phyloP scores from a whole-genome alignment of 495 filamentous ascomycete species.

The Annulohypoxylon maeteangense region DNA sequence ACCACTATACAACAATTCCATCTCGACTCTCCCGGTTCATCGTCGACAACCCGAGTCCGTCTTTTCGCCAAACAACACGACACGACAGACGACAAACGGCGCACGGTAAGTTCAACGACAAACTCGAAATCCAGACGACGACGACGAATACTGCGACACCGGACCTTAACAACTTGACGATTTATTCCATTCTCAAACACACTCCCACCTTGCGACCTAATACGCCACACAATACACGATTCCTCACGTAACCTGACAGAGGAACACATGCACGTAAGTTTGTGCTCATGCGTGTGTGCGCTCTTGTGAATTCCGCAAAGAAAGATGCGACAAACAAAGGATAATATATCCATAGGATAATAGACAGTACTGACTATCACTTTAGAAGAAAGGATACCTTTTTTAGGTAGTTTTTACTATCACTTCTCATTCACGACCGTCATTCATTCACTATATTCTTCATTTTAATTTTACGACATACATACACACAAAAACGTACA shows the following conservation, averaged over 20 bases:
- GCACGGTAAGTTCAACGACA: constrained; percentile 40
- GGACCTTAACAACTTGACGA: constrained; percentile 23
- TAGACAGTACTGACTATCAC: constrained; percentile 10
- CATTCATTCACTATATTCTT: constrained; percentile 24
- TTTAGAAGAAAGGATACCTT: constrained; percentile 20
- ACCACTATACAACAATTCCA: constrained; percentile 16
- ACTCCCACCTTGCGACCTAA: constrained; percentile 21
- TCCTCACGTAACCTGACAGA: constrained; percentile 8
- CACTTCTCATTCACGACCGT: constrained; percentile 24
- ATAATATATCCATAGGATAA: background rate
- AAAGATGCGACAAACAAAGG: constrained; percentile 34
- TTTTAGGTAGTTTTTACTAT: background rate
- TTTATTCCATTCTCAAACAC: constrained; percentile 18
- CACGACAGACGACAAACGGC: constrained; percentile 26
- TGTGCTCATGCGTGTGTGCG: background rate
- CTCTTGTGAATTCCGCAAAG: background rate
- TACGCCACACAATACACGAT: background rate
- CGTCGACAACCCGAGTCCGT: constrained; percentile 38
- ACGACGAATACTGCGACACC: constrained; percentile 19
- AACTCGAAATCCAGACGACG: constrained; percentile 32
- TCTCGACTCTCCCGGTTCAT: constrained; percentile 15
- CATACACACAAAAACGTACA: background rate
- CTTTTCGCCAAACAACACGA: constrained; percentile 30
- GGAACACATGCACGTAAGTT: constrained; percentile 38
- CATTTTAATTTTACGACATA: constrained; percentile 16